Conservation (phyloP, 768 basidiomycete species). For the Boletus vermiculosoides region DNA sequence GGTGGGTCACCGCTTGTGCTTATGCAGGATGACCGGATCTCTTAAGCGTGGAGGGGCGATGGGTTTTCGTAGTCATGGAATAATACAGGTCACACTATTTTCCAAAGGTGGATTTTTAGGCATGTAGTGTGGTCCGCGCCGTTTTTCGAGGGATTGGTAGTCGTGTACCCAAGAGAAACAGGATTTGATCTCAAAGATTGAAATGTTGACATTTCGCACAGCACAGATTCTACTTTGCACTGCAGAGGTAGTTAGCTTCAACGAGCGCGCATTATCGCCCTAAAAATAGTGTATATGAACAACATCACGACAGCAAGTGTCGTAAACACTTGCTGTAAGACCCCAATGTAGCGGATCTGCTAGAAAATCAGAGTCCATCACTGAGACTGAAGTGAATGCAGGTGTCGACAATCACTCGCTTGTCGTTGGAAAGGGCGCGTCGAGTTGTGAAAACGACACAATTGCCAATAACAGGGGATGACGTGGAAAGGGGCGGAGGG, state of each 20-base stretch:
- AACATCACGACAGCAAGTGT: background rate
- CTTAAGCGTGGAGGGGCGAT: too few species aligned
- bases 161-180: background rate
- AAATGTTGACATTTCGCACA: background rate
- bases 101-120: background rate
- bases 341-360: background rate
- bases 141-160: background rate
- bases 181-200: too few species aligned
- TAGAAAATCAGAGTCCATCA: slow-evolving; percentile 26
- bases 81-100: too few species aligned
- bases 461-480: too few species aligned
- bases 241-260: background rate
- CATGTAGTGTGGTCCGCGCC: background rate
- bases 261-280: background rate
- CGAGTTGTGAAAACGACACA: too few species aligned
- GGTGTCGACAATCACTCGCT: too few species aligned
- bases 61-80: too few species aligned
- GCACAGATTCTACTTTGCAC: background rate
- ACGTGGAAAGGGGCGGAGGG: too few species aligned
- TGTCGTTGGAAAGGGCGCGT: too few species aligned
- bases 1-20: too few species aligned
- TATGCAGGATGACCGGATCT: too few species aligned
- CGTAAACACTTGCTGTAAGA: background rate
- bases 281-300: slow-evolving; percentile 1
- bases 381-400: too few species aligned